Conservation (phyloP, 2,329 filamentous ascomycete genomes). For the Drechslerella coelobrocha region DNA sequence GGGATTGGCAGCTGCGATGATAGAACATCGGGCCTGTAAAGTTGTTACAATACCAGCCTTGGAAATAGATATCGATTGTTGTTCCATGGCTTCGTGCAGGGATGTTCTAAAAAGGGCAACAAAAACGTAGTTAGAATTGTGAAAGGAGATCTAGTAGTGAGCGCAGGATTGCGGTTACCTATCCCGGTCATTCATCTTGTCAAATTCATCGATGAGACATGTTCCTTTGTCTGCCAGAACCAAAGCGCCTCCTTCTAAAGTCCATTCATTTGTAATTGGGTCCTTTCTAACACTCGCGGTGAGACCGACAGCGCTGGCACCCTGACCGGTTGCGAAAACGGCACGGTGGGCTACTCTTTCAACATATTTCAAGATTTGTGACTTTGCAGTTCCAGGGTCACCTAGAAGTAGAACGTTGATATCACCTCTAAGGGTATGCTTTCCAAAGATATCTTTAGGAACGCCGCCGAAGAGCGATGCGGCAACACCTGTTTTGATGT, state of each 20-base stretch:
- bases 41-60: slow-evolving; percentile 99
- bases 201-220: slow-evolving; percentile 97
- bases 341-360: slow-evolving; percentile 97
- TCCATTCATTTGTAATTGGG: slow-evolving; percentile 95
- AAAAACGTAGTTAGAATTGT: neutral
- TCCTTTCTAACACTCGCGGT: slow-evolving; percentile 96
- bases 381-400: slow-evolving; percentile 97
- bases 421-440: slow-evolving; percentile 90
- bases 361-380: slow-evolving; percentile 94
- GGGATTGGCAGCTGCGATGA: slow-evolving; percentile 95
- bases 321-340: slow-evolving; percentile 96
- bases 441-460: slow-evolving; percentile 85
- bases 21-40: slow-evolving; percentile 90
- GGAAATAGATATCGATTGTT: slow-evolving; percentile 98
- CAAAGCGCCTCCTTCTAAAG: slow-evolving; percentile 90
- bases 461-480: slow-evolving; percentile 94
- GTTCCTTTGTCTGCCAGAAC: slow-evolving; percentile 94
- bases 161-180: slow-evolving; percentile 54
- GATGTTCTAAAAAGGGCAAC: slow-evolving; percentile 68
- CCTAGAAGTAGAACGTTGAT: slow-evolving; percentile 97
- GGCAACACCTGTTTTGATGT: slow-evolving; percentile 96
- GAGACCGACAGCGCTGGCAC: slow-evolving; percentile 94
- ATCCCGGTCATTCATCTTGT: slow-evolving; percentile 99
- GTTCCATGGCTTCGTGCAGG: slow-evolving; percentile 99
- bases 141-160: neutral